These are phyloP conservation scores for Aristolochia fimbriata DNA, from an alignment of 164 flowering plant species.

Conservation along the genomic window DNA sequence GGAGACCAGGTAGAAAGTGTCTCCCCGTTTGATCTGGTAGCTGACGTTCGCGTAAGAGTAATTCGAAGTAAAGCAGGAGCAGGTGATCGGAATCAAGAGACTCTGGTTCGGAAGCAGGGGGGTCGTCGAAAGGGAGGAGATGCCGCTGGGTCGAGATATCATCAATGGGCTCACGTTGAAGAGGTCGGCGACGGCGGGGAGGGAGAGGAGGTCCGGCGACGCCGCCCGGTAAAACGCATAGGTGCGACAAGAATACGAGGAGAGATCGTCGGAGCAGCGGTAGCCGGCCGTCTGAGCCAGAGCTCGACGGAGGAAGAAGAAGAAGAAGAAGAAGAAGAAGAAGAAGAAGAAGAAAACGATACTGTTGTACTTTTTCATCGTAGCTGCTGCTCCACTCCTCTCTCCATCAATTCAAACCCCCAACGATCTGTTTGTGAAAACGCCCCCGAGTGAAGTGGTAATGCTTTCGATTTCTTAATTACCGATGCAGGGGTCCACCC, in stretches of 20 bases:
- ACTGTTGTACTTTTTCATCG: too few species aligned
- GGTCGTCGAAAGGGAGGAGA: slow-evolving; percentile 39
- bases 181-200: slow-evolving; percentile 65
- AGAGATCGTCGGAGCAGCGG: slow-evolving; percentile 35
- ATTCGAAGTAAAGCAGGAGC: slow-evolving; percentile 42
- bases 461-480: too few species aligned
- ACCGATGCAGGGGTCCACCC: too few species aligned
- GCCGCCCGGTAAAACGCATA: slow-evolving; percentile 50
- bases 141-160: slow-evolving; percentile 64
- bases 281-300: slow-evolving; percentile 42
- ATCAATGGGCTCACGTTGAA: slow-evolving; percentile 53
- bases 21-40: slow-evolving; percentile 39
- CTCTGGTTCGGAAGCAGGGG: slow-evolving; percentile 43
- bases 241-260: slow-evolving; percentile 49
- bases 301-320: slow-evolving; percentile 19
- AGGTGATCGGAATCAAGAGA: slow-evolving; percentile 64
- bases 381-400: too few species aligned
- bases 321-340: slow-evolving; percentile 6
- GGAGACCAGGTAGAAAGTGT: slow-evolving; percentile 60
- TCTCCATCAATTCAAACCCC: too few species aligned
- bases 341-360: background rate
- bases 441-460: too few species aligned
- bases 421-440: too few species aligned
- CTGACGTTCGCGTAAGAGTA: slow-evolving; percentile 42
- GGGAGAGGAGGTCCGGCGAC: slow-evolving; percentile 45